Conservation (phyloP, 495 filamentous ascomycete genomes). For the Aspergillus diversus region DNA sequence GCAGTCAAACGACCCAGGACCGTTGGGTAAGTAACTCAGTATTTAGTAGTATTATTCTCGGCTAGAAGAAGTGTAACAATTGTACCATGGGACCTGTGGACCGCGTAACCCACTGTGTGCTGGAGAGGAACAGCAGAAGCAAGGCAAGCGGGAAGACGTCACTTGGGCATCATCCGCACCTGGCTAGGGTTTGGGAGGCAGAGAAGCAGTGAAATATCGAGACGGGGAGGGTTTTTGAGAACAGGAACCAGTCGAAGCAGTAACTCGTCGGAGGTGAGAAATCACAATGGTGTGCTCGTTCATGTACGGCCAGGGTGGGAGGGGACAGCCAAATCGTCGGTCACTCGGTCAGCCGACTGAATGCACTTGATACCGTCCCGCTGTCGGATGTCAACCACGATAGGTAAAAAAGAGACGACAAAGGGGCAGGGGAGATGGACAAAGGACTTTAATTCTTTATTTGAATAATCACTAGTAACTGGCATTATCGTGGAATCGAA, state of each 20-base stretch:
- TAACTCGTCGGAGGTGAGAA: background rate
- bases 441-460: no score
- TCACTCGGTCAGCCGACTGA: background rate
- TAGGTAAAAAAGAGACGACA: no score
- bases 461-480: no score
- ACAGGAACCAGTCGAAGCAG: no score
- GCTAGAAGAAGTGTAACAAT: conserved; percentile 22
- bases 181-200: background rate
- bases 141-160: conserved; percentile 14
- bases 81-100: conserved; percentile 30
- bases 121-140: conserved; percentile 4
- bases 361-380: background rate
- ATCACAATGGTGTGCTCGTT: background rate
- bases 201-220: background rate
- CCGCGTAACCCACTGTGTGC: conserved; percentile 23
- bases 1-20: conserved; percentile 18
- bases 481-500: no score
- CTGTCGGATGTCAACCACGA: no score
- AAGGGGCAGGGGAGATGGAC: no score
- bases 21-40: background rate
- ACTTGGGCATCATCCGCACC: conserved; percentile 22
- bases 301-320: background rate
- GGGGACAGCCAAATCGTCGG: background rate
- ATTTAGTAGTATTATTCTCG: conserved; percentile 17
- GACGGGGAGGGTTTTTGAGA: background rate